Evolutionary conservation across 441 rosid species (phyloP).

Genomic region (Mallotus repandus): DNA sequence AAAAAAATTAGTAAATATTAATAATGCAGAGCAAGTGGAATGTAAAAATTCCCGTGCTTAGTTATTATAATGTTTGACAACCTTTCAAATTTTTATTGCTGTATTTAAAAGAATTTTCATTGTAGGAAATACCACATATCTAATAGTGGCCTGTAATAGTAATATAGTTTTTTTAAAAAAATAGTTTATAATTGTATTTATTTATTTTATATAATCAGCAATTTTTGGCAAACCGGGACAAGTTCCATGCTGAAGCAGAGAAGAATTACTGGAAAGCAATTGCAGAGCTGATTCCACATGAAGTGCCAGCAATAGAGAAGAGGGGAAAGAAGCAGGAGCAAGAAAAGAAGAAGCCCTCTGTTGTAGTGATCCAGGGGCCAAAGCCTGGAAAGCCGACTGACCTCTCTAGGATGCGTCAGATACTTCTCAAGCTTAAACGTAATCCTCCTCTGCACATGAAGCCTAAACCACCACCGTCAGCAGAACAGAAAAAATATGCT

Average conservation of each 20-base stretch:
- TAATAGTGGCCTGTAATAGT: too few relatives aligned
- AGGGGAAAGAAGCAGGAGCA: constrained; percentile 64
- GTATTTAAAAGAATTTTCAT: too few relatives aligned
- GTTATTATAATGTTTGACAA: too few relatives aligned
- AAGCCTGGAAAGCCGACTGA: constrained; percentile 96
- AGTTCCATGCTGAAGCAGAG: constrained; percentile 81
- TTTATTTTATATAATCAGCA: constrained; percentile 35
- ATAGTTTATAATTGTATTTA: too few relatives aligned
- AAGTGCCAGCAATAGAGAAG: constrained; percentile 74
- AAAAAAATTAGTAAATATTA: too few relatives aligned
- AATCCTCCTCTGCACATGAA: constrained; percentile 78
- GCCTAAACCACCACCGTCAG: constrained; percentile 51
- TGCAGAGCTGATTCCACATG: constrained; percentile 78
- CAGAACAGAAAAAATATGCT: constrained; percentile 37
- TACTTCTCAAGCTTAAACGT: constrained; percentile 69
- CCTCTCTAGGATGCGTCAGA: constrained; percentile 77
- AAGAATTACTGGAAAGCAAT: constrained; percentile 87
- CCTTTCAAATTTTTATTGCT: too few relatives aligned
- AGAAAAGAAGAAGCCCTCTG: constrained; percentile 55
- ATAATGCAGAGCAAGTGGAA: too few relatives aligned
- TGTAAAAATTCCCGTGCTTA: too few relatives aligned
- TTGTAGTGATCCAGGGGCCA: constrained; percentile 71
- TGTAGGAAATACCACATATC: too few relatives aligned
- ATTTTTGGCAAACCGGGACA: constrained; percentile 67
- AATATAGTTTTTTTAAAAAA: too few relatives aligned